phyloP scores from a whole-genome alignment of 371 early-diverging fungal genomes.

The Mortierella sp. region DNA sequence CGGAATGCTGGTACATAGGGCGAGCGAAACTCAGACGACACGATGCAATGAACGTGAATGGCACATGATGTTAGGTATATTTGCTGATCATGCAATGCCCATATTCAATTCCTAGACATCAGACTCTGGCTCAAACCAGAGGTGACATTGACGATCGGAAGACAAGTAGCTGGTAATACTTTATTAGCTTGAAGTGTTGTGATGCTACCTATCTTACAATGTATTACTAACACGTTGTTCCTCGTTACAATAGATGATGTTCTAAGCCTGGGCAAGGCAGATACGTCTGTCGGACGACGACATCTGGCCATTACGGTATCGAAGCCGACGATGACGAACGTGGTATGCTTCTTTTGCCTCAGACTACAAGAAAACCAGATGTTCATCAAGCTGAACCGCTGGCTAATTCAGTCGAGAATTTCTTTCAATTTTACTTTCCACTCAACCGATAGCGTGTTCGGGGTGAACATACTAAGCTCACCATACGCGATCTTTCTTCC shows the following conservation, averaged over 20 bases:
- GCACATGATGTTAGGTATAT: not conserved
- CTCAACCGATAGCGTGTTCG: conserved; percentile 12
- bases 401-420: not conserved
- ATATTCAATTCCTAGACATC: conserved; percentile 9
- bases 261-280: conserved; percentile 16
- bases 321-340: conserved; percentile 34
- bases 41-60: too few species aligned
- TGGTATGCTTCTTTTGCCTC: too few species aligned
- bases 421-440: not conserved
- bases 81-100: not conserved
- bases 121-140: conserved; percentile 51
- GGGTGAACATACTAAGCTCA: conserved; percentile 26
- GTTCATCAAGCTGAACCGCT: too few species aligned
- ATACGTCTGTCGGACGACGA: conserved; percentile 35
- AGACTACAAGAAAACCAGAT: too few species aligned
- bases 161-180: conserved; percentile 10
- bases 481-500: conserved; percentile 35
- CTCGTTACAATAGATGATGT: conserved; percentile 19
- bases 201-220: not conserved
- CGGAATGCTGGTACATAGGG: conserved; percentile 25
- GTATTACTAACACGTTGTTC: not conserved
- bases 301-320: conserved; percentile 28
- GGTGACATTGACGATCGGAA: conserved; percentile 35
- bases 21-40: too few species aligned
- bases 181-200: too few species aligned